Evolutionary conservation across 2,329 filamentous ascomycete species (phyloP), one percentile per base, ranked within the genome.

Genomic region (Cercospora janseana): DNA sequence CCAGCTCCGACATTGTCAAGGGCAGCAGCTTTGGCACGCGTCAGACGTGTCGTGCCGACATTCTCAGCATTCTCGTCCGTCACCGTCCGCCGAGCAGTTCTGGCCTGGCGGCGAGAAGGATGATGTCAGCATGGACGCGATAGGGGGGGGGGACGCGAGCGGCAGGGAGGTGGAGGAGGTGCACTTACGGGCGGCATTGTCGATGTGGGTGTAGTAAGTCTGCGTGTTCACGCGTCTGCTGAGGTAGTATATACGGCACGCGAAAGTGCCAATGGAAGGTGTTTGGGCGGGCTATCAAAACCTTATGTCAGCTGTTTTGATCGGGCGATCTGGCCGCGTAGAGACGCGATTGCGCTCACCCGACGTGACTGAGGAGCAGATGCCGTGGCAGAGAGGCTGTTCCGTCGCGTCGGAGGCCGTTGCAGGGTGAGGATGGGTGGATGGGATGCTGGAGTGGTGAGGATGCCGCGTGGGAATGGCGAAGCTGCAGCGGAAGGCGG

Each of bases 61-160:
- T 70, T 72, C 77, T 96, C 93, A 70, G 96, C 92, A 69, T 96
- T 96, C 77, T 96, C 91, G 72, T 94, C 93, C 60, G 86, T 86
- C 64, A 86, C 80, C 69, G 83, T 80, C 73, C 90, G 86, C 69
- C 83, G 80, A 72, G 86, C 82, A 65, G 83, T 77, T 72, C 87
- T 86, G 76, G 79, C 80, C 86, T 85, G 66, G 31, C n/a, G n/a
- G n/a, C n/a, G n/a, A n/a, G 59, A 41, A 13, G 31, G 20, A 55
- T 40, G 61, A 55, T 62, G 71, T 79, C 76, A 76, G 70, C 64
- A 55, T 57, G 57, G 58, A 27, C 15, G 16, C 26, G 45, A 21
- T 6, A 37, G 21, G 29, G 42, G 29, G 41, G 44, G 50, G 43
- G 34, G 49, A 49, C 26, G 27, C 26, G 7, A 28, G 38, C 35